Evolutionary conservation across 768 basidiomycete species (phyloP).

Genomic region (Bullera alba): DNA sequence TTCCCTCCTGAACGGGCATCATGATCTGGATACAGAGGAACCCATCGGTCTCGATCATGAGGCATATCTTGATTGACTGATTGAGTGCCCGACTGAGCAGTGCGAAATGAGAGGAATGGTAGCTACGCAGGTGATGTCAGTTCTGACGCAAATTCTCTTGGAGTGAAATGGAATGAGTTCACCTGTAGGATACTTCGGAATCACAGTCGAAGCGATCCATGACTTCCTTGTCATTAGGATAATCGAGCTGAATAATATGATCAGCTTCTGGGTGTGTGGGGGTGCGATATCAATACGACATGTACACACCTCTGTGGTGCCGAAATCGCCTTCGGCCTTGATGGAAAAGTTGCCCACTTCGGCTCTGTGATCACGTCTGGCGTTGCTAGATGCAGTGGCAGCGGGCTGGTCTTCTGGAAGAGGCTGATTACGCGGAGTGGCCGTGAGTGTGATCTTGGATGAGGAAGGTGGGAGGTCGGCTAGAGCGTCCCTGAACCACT

Average conservation of each 20-base stretch:
- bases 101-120: conserved; percentile 70
- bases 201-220: conserved; percentile 82
- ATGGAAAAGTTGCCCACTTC: conserved; percentile 67
- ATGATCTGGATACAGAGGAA: conserved; percentile 82
- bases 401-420: conserved; percentile 3
- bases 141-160: neutral
- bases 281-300: neutral
- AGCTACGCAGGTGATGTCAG: conserved; percentile 53
- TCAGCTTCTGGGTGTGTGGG: neutral
- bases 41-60: conserved; percentile 76
- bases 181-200: conserved; percentile 65
- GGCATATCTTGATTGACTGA: conserved; percentile 75
- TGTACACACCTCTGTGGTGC: conserved; percentile 71
- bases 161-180: conserved; percentile 7
- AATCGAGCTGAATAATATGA: conserved; percentile 67
- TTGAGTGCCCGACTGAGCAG: conserved; percentile 68
- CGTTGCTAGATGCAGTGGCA: conserved; percentile 18
- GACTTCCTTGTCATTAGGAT: conserved; percentile 84
- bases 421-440: conserved; percentile 55
- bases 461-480: conserved; percentile 84
- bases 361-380: conserved; percentile 23
- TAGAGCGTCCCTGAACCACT: conserved; percentile 87
- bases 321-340: conserved; percentile 71
- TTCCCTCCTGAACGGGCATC: conserved; percentile 57
- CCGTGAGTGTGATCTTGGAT: conserved; percentile 74